Evolutionary conservation across 2,329 filamentous ascomycete genomes (phyloP).

Genomic region (Chrysosphaeria jannelii): DNA sequence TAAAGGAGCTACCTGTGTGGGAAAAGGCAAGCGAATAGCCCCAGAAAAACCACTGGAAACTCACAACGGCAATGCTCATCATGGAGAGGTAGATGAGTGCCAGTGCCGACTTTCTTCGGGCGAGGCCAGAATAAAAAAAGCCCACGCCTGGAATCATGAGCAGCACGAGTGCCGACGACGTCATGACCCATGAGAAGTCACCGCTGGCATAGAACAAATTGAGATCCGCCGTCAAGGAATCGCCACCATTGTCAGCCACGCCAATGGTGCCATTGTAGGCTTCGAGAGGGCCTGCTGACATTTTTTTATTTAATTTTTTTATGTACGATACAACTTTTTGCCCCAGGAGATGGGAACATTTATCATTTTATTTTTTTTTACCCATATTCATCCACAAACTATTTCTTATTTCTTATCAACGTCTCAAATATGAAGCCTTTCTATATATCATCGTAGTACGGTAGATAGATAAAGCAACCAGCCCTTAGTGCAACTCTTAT

Average conservation of each 20-base stretch:
- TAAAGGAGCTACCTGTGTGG: conserved; percentile 45
- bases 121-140: conserved; percentile 82
- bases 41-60: conserved; percentile 93
- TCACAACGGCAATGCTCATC: conserved; percentile 49
- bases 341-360: too few relatives aligned
- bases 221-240: conserved; percentile 32
- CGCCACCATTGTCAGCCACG: conserved; percentile 16
- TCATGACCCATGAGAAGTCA: conserved; percentile 62
- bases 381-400: too few relatives aligned
- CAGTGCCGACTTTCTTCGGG: conserved; percentile 64
- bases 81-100: conserved; percentile 65
- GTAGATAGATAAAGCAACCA: too few relatives aligned
- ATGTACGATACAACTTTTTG: too few relatives aligned
- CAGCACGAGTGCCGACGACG: conserved; percentile 51
- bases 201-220: conserved; percentile 62
- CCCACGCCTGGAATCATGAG: conserved; percentile 86
- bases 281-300: conserved; percentile 5
- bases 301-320: too few relatives aligned
- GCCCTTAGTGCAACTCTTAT: too few relatives aligned
- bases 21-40: conserved; percentile 70
- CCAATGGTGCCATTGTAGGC: conserved; percentile 20
- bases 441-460: too few relatives aligned
- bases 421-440: too few relatives aligned
- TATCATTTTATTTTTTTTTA: too few relatives aligned
- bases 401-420: too few relatives aligned